Conservation (phyloP, 805 yeast genomes). For the Schwanniomyces sp. region DNA sequence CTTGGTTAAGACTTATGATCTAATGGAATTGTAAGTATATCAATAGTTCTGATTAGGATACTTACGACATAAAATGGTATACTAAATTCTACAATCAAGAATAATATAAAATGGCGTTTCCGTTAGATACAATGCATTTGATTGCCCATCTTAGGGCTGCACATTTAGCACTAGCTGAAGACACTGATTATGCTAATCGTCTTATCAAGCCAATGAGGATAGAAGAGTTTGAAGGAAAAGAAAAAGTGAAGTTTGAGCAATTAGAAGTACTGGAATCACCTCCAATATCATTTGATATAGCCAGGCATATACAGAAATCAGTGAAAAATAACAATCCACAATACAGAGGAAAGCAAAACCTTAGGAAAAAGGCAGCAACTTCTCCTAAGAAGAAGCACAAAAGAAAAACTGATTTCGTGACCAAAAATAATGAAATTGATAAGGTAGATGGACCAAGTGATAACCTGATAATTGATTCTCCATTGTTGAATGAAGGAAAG, state of each 20-base stretch:
- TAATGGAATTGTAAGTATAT: background rate
- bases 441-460: background rate
- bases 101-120: slow-evolving; percentile 32
- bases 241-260: background rate
- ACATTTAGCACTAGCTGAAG: slow-evolving; percentile 21
- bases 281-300: slow-evolving; percentile 28
- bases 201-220: slow-evolving; percentile 17
- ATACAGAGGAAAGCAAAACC: background rate
- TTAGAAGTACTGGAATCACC: slow-evolving; percentile 24
- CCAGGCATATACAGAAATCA: slow-evolving; percentile 19
- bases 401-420: slow-evolving; percentile 4
- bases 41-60: background rate
- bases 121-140: slow-evolving; percentile 29
- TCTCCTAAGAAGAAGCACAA: background rate
- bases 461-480: background rate
- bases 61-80: background rate
- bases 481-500: background rate
- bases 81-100: background rate
- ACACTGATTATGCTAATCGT: slow-evolving; percentile 19
- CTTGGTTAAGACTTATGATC: background rate
- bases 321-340: background rate
- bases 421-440: background rate
- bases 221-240: slow-evolving; percentile 2
- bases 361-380: background rate
- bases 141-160: slow-evolving; percentile 29